Base-by-base conservation (phyloP, 495 filamentous ascomycete genomes). In the Hypoxylon perforatum region DNA sequence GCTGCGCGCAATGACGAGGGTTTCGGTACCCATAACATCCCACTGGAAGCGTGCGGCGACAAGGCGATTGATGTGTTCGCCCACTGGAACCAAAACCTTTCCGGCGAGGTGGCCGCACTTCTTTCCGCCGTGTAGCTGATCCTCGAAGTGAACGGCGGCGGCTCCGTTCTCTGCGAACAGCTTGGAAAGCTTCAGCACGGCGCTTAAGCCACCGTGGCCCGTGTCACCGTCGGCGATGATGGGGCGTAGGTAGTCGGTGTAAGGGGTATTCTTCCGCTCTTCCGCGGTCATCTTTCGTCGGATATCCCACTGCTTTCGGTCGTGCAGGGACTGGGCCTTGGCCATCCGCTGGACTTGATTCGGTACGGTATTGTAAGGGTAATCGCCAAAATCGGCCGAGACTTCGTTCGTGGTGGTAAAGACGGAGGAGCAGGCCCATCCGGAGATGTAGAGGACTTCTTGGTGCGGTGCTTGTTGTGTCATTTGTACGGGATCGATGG, bases 161-260 rank as follows among this genome's bases (percentile, higher is more conserved):
- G 96, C 95, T 41, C 95, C 95, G 67, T 96, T 96, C 78, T 99
- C 95, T n/a, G 96, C 95, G 69, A 99, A 99, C 11, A 99, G 87
- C 79, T 98, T 99, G 22, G 95, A 93, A 17, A 99, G 87, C 82
- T 99, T 99, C 72, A 97, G 83, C 6, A 99, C 95, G 3, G 95
- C 91, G 5, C 92, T 92, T 39, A 98, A 78, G 10, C 95, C 95
- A 28, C 95, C 95, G 75, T 93, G 91, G 38, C 95, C 95, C 19
- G 94, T 98, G 76, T 99, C 95, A 59, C 95, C 95, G 73, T 99
- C 95, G n/a, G 95, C 96, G 61, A 99, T 84, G 59, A 99, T 99
- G 33, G 95, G 95, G 25, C 95, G 87, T 73, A 99, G 78, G 67
- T 96, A 98, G 76, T 99, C 95, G 36, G 90, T 78, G 72, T 96